Evolutionary conservation across 805 yeast species (phyloP).

Genomic region (Saccharomyces paradoxus): DNA sequence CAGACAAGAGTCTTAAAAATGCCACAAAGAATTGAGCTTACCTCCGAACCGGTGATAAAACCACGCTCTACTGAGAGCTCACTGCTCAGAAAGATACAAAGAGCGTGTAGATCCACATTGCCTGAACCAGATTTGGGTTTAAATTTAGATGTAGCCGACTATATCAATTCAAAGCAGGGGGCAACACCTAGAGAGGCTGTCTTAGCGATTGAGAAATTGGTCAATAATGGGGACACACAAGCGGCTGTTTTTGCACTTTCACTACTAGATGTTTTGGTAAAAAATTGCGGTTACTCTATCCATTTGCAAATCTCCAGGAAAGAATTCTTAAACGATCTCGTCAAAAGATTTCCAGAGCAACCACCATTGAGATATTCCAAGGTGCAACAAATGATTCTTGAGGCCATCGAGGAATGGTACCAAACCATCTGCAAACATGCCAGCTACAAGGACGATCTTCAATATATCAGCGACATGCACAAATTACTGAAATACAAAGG

Average conservation of each 20-base stretch:
- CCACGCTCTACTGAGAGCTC: constrained; percentile 27
- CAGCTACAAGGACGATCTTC: constrained; percentile 83
- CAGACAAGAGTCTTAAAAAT: constrained; percentile 4
- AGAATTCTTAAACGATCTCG: constrained; percentile 89
- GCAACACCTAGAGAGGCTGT: constrained; percentile 89
- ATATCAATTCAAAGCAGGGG: constrained; percentile 88
- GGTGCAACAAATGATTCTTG: constrained; percentile 75
- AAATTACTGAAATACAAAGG: constrained; percentile 83
- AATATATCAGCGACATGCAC: constrained; percentile 92
- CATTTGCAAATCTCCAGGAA: constrained; percentile 91
- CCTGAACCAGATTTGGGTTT: constrained; percentile 81
- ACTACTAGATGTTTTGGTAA: constrained; percentile 79
- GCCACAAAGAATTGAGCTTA: constrained; percentile 28
- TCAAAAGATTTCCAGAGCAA: constrained; percentile 85
- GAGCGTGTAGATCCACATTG: constrained; percentile 81
- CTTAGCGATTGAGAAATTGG: constrained; percentile 67
- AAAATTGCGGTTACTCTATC: constrained; percentile 96
- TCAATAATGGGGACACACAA: constrained; percentile 77
- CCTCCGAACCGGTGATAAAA: constrained; percentile 30
- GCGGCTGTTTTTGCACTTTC: constrained; percentile 78
- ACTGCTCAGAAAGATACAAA: constrained; percentile 40
- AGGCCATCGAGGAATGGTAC: constrained; percentile 94
- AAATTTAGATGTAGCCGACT: constrained; percentile 88
- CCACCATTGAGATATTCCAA: constrained; percentile 82
- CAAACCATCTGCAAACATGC: constrained; percentile 88